phyloP scores from a whole-genome alignment of 306 rosid species.

The Mimosa pudica region DNA sequence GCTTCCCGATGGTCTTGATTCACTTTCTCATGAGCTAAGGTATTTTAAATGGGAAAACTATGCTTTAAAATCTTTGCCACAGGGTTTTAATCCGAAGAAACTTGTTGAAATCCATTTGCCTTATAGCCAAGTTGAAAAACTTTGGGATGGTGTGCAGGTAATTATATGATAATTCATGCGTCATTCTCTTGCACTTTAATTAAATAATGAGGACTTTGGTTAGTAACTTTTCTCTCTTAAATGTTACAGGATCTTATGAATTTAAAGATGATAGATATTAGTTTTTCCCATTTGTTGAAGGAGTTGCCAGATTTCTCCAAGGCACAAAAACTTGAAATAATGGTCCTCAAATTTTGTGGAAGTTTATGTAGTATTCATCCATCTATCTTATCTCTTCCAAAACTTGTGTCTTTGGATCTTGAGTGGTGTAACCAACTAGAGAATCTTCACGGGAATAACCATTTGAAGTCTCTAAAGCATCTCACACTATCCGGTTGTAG shows the following conservation, averaged over 20 bases:
- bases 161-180: too few relatives aligned
- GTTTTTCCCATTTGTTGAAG: accelerated
- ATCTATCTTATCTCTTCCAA: background rate
- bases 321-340: background rate
- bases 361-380: background rate
- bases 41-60: too few relatives aligned
- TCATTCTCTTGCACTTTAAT: too few relatives aligned
- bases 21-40: too few relatives aligned
- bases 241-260: background rate
- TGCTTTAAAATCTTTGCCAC: too few relatives aligned
- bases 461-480: background rate
- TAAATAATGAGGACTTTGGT: too few relatives aligned
- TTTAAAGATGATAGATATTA: background rate
- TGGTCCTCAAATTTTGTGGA: background rate
- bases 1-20: too few relatives aligned
- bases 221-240: background rate
- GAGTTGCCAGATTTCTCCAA: background rate
- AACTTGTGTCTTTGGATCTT: background rate
- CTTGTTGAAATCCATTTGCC: too few relatives aligned
- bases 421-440: accelerated
- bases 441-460: background rate
- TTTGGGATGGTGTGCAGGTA: too few relatives aligned
- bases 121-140: too few relatives aligned
- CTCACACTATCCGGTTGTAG: accelerated
- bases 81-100: too few relatives aligned